A percentile compares a stretch with the other conserved stretches of the same genome.
Conservation (phyloP, 495 filamentous ascomycete genomes). For the Daldinia grandis region DNA sequence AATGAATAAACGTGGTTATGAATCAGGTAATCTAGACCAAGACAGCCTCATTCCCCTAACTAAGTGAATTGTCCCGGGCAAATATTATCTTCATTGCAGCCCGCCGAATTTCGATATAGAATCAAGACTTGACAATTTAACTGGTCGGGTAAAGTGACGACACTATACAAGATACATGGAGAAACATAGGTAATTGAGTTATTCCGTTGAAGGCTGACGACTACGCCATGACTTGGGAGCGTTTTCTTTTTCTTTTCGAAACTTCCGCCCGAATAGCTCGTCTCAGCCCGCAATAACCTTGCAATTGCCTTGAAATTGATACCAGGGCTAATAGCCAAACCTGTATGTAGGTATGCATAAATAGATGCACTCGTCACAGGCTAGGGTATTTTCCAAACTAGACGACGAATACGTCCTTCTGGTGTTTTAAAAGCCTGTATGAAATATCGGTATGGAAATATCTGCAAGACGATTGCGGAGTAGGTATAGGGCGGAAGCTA, state of each 20-base stretch:
- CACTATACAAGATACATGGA: not conserved
- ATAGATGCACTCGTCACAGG: slow-evolving; percentile 8
- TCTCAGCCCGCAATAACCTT: slow-evolving; percentile 41
- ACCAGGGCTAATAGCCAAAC: slow-evolving; percentile 32
- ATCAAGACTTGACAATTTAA: not conserved
- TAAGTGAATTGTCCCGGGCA: slow-evolving; percentile 13
- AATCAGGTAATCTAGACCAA: slow-evolving; percentile 30
- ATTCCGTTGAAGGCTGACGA: slow-evolving; percentile 20
- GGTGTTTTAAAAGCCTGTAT: slow-evolving; percentile 23
- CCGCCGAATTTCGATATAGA: not conserved
- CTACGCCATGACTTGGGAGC: slow-evolving; percentile 9
- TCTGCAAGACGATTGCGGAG: slow-evolving; percentile 31
- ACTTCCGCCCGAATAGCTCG: slow-evolving; percentile 42
- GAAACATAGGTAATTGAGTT: not conserved
- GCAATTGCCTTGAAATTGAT: slow-evolving; percentile 26
- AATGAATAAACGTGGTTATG: slow-evolving; percentile 37
- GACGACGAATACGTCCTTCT: slow-evolving; percentile 20
- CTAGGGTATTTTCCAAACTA: slow-evolving; percentile 26
- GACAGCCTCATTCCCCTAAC: slow-evolving; percentile 32
- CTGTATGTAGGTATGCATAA: not conserved
- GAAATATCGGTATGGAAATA: slow-evolving; percentile 17
- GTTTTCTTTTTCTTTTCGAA: slow-evolving; percentile 31
- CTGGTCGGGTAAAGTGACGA: not conserved
- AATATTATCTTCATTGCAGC: slow-evolving; percentile 14
- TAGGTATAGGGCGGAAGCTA: slow-evolving; percentile 14